Evolutionary conservation across 768 basidiomycete genomes (phyloP), one percentile per base, ranked within the genome.

Genomic region (Boletus rubroflammeus): DNA sequence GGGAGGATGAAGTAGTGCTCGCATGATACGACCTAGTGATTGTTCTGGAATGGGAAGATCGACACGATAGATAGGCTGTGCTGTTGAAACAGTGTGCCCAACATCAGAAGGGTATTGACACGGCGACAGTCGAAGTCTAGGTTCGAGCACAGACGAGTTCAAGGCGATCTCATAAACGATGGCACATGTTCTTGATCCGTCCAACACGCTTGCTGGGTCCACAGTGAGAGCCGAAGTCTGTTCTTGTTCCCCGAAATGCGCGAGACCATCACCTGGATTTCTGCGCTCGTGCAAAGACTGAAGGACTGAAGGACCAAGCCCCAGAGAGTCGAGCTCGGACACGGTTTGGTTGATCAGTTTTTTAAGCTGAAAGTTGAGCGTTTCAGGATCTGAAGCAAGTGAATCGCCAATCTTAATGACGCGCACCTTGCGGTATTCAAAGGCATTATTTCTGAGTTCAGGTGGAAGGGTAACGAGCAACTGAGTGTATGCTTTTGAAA

Each of bases 331-430:
- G 17, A 98, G 83, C 69, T 98, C 94, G 10, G 73, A 70, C 1
- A 89, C 90, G 35, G 93, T 81, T 64, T 85, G 79, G 58, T 90
- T 89, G 61, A 98, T 94, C 29, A 95, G 74, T 62, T 90, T 93
- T 73, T 98, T 97, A 52, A 98, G 83, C 89, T 96, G n/a, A 7
- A 61, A 6, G 13, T 34, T 3, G 26, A 14, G 17, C 11, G 34
- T n/a, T 34, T 39, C 29, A 21, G 34, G 34, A 9, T 43, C 28
- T n/a, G 32, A 10, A 32, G 15, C 14, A 23, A 35, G 29, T 1
- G 34, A 13, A 21, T 7, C n/a, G 15, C 17, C 17, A 6, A 13
- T 25, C 38, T n/a, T n/a, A 6, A 43, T 17, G 15, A n/a, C 3
- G 1, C 54, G 13, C 29, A 89, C 90, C 76, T 86, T 84, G 31